Evolutionary conservation across 1,284 basidiomycete species (phyloP), one percentile per base, ranked within the genome.

Genomic region (Coniferiporia weirii): DNA sequence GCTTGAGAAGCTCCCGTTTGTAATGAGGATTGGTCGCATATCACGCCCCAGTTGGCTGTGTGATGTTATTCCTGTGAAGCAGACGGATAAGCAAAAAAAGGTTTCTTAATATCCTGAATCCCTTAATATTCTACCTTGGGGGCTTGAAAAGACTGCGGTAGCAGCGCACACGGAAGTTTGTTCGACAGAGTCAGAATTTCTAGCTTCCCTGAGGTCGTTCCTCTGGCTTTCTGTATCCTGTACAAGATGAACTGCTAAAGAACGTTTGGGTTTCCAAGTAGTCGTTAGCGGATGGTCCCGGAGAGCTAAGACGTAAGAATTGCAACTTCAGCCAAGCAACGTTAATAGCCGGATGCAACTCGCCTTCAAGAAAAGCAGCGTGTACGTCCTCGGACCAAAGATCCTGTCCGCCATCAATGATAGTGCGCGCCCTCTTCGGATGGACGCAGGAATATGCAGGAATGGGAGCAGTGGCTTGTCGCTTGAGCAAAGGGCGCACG

Each of bases 291-390:
- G 60, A 22, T 57, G 52, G 15, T 35, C 49, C 15, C 22, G 22
- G 6, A 61, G 55, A 35, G 56, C 60, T 61, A 32, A 17, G 34
- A 9, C 47, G 36, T 9, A 17, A 40, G 17, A 10, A 1, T 4
- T 49, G 57, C 43, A 38, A n/a, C 17, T 44, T 22, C 27, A 45
- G 19, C 3, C 19, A 49, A 19, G 17, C 32, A 22, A 38, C n/a
- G 36, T 22, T 35, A 12, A 17, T 15, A 13, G 32, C 32, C 15
- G 43, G 20, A 19, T 50, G 12, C 9, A 50, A 38, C 35, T 47
- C 13, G 57, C 60, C 60, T 58, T 61, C 60, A 49, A 61, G 51
- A 47, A 61, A 61, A 15, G 60, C 60, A 32, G 17, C 10, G 34
- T 61, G 60, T 8, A 57, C 38, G 13, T 57, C 51, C 15, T 57